Base-by-base conservation (phyloP, 306 rosid genomes). In the Lotus japonicus region DNA sequence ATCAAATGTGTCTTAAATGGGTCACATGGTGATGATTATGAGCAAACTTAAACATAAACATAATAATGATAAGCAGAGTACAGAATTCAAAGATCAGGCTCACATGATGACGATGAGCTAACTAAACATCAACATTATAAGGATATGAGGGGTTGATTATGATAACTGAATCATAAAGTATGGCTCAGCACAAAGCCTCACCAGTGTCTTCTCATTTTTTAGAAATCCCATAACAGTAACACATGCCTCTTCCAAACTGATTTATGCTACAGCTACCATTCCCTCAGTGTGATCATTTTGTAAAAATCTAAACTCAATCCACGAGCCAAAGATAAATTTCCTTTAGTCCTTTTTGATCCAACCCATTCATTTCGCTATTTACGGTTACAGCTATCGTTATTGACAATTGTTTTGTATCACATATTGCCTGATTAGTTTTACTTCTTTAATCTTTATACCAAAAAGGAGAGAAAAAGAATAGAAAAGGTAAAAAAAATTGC, bases 221-320 rank as follows among this genome's bases (percentile, higher is more conserved):
- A 73, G 41, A 72, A 72, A 64, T 16, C 44, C 7, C 59, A 58
- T 4, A 28, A 15, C 5, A 53, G 41, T 28, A 77, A 58, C 55
- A 18, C 11, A 18, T n/a, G 59, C 54, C 48, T 35, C n/a, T 39
- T 41, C 58, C 64, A 50, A 68, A 68, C 43, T 64, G 28, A 41
- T 33, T 41, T 31, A 77, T 61, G 69, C 44, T 54, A 17, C 53
- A 39, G 16, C 6, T 56, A 55, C 68, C 35, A 36, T 38, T 61
- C 48, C 71, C 35, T 49, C 46, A 68, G 12, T 19, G 9, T 28
- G 39, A 33, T 35, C 48, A 13, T 55, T 51, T 70, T 43, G 63
- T 17, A 17, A 68, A 68, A 57, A 56, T 19, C 50, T 38, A 21
- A 71, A 33, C 21, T 21, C 55, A 60, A 19, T 17, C 41, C 26